Evolutionary conservation across 257 asterid genomes (phyloP).

Genomic region (Lycium ferocissimum): DNA sequence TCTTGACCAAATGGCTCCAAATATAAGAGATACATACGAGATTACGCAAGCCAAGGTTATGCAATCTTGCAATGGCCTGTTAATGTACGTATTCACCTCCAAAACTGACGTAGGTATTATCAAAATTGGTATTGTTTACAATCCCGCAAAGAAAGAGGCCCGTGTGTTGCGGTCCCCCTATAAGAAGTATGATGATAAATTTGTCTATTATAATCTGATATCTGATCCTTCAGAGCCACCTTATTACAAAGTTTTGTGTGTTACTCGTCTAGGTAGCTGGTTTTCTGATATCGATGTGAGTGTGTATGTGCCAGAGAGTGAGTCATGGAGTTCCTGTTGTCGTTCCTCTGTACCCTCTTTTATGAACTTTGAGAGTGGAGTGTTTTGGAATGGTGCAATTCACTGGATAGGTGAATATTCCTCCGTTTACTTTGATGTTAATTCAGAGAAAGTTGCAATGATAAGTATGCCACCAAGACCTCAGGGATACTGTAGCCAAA

Average conservation of each 20-base stretch:
- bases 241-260: not conserved
- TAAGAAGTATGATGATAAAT: too few relatives aligned
- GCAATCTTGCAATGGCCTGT: slow-evolving; percentile 21
- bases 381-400: not conserved
- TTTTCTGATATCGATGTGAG: not conserved
- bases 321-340: slow-evolving; percentile 6
- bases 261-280: not conserved
- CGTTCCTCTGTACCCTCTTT: not conserved
- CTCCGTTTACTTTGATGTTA: slow-evolving; percentile 2
- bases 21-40: too few relatives aligned
- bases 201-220: too few relatives aligned
- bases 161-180: too few relatives aligned
- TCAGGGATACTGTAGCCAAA: not conserved
- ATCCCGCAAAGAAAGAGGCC: too few relatives aligned
- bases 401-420: not conserved
- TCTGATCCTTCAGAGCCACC: slow-evolving; percentile 21
- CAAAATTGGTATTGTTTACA: not conserved
- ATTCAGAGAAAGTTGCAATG: not conserved
- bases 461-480: not conserved
- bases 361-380: not conserved
- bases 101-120: too few relatives aligned
- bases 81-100: not conserved
- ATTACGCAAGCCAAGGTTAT: not conserved
- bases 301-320: not conserved
- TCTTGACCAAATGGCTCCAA: not conserved